Evolutionary conservation across 164 flowering plant genomes (phyloP).

Genomic region (Aristolochia californica): DNA sequence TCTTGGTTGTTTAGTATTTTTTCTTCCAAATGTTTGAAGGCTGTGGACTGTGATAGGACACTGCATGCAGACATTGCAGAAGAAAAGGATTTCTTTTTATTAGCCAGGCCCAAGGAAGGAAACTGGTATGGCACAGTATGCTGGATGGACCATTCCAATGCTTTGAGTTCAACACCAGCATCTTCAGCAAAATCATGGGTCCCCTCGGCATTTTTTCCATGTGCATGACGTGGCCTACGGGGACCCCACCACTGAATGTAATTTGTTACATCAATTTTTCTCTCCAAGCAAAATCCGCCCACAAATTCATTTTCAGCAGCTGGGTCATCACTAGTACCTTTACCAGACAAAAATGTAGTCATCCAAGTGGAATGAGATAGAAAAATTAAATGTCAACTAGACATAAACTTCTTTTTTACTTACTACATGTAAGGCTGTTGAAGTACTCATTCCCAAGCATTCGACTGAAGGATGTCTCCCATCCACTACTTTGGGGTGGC

Average conservation of each 20-base stretch:
- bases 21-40: slow-evolving; percentile 71
- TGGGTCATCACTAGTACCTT: slow-evolving; percentile 54
- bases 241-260: slow-evolving; percentile 95
- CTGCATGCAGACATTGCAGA: slow-evolving; percentile 59
- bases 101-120: slow-evolving; percentile 56
- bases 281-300: slow-evolving; percentile 56
- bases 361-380: not conserved
- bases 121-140: slow-evolving; percentile 87
- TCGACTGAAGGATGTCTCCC: slow-evolving; percentile 73
- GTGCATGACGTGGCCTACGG: slow-evolving; percentile 39
- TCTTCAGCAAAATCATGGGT: slow-evolving; percentile 42
- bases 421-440: slow-evolving; percentile 51
- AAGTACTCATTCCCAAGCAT: slow-evolving; percentile 56
- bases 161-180: slow-evolving; percentile 51
- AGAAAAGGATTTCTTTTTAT: slow-evolving; percentile 25
- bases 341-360: slow-evolving; percentile 5
- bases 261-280: slow-evolving; percentile 73
- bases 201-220: slow-evolving; percentile 42
- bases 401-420: slow-evolving; percentile 6
- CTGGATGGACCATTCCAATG: slow-evolving; percentile 39
- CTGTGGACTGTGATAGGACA: slow-evolving; percentile 66
- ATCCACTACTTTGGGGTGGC: slow-evolving; percentile 38
- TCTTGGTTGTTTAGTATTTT: slow-evolving; percentile 34
- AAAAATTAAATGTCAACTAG: not conserved
- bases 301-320: slow-evolving; percentile 49